These are phyloP conservation scores for Zygosaccharomyces pseudobailii DNA, from an alignment of 1,139 yeast genomes.

Conservation along the genomic window DNA sequence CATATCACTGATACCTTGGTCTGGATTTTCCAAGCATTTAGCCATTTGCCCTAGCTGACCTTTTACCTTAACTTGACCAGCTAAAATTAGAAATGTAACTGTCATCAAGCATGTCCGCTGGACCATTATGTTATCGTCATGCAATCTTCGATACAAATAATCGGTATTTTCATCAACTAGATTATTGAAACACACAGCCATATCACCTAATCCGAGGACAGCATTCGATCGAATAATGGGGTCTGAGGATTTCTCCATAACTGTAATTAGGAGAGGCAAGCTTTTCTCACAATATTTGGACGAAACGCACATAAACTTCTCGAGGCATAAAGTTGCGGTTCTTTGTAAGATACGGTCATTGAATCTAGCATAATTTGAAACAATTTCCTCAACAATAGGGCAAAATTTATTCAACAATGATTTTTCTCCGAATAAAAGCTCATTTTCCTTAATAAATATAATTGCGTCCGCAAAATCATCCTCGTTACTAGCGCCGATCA, in stretches of 20 bases:
- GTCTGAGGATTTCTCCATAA: constrained; percentile 81
- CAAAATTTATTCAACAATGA: constrained; percentile 77
- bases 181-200: constrained; percentile 94
- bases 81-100: constrained; percentile 88
- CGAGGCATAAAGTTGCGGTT: constrained; percentile 75
- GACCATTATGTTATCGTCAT: constrained; percentile 81
- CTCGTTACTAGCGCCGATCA: constrained; percentile 93
- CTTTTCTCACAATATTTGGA: constrained; percentile 80
- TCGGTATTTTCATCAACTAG: constrained; percentile 91
- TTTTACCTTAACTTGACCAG: constrained; percentile 97
- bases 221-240: constrained; percentile 87
- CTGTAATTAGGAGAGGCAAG: constrained; percentile 65
- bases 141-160: constrained; percentile 76
- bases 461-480: constrained; percentile 94
- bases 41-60: constrained; percentile 99
- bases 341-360: constrained; percentile 55
- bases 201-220: constrained; percentile 89
- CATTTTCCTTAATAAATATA: constrained; percentile 73
- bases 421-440: constrained; percentile 68
- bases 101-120: constrained; percentile 97
- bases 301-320: constrained; percentile 92
- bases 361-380: constrained; percentile 58
- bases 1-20: constrained; percentile 84
- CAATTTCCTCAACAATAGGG: constrained; percentile 70
- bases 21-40: constrained; percentile 83